phyloP scores from a whole-genome alignment of 2,329 filamentous ascomycete species.

The Boeremia lycopersici region DNA sequence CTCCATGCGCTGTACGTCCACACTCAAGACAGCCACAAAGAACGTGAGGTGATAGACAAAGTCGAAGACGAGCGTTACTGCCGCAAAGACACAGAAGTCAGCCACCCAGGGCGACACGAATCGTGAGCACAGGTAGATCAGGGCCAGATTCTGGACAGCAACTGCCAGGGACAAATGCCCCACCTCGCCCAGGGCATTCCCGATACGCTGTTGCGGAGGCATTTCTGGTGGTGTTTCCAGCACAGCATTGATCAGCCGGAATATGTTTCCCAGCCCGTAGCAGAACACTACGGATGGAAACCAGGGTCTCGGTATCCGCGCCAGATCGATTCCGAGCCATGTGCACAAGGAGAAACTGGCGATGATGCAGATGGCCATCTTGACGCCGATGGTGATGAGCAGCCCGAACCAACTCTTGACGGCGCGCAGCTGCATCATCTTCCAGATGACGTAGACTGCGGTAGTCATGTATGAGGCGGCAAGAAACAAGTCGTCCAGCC shows the following conservation, averaged over 20 bases:
- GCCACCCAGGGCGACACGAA: slow-evolving; percentile 73
- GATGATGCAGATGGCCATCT: slow-evolving; percentile 74
- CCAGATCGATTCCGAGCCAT: slow-evolving; percentile 75
- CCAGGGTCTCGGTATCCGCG: slow-evolving; percentile 72
- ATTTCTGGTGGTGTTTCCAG: slow-evolving; percentile 73
- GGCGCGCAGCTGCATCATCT: slow-evolving; percentile 71
- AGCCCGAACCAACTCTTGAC: slow-evolving; percentile 78
- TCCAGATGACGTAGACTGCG: slow-evolving; percentile 68
- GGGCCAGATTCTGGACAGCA: slow-evolving; percentile 70
- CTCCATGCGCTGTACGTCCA: slow-evolving; percentile 78
- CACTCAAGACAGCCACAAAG: slow-evolving; percentile 77
- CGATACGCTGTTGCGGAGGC: slow-evolving; percentile 71
- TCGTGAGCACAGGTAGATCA: slow-evolving; percentile 69
- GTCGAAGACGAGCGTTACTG: slow-evolving; percentile 76
- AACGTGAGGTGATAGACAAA: slow-evolving; percentile 80
- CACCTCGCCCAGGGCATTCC: slow-evolving; percentile 75
- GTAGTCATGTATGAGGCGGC: slow-evolving; percentile 69
- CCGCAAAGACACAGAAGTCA: slow-evolving; percentile 77
- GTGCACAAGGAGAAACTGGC: slow-evolving; percentile 82
- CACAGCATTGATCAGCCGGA: slow-evolving; percentile 77
- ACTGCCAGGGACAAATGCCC: slow-evolving; percentile 72
- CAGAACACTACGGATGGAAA: slow-evolving; percentile 79
- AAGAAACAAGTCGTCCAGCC: slow-evolving; percentile 68
- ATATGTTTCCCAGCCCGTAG: slow-evolving; percentile 79
- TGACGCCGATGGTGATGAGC: slow-evolving; percentile 71